Base-by-base conservation (phyloP, 371 early-diverging fungal species). In the Coemansia sp. region DNA sequence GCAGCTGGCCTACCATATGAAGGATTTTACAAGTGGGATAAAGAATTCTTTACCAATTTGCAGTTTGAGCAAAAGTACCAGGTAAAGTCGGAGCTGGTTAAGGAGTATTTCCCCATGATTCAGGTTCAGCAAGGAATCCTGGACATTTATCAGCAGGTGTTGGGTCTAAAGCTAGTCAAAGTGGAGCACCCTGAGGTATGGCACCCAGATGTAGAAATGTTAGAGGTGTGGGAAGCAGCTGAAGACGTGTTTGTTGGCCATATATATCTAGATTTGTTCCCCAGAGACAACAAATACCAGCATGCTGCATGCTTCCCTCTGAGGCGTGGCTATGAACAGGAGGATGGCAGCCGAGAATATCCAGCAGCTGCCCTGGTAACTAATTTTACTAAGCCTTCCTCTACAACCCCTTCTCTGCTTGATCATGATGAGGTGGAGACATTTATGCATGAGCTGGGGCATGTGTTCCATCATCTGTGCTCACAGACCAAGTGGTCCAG, bases 341-440 rank as follows among this genome's bases (percentile, higher is more conserved):
- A 51, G 33, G 30, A 35, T 7, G 41, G 41, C 41, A 51, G n/a
- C 4, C 14, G 11, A n/a, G 31, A 12, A 31, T 16, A 33, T 30
- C 52, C 16, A 51, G 14, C 14, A 20, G 16, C n/a, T 11, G 52
- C 52, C 11, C 31, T 51, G 34, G 34, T 35, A 33, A 34, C 34
- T 33, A 31, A 14, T n/a, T 14, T 51, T 6, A 5, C 11, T 10
- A 31, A 8, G 1, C 52, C 52, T 5, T 7, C 12, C 6, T 4
- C 52, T 12, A 12, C 31, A 4, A 5, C 3, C 2, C 52, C 52
- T n/a, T n/a, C 34, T 33, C 71, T 94, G 49, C 79, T 94, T 54
- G 88, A 87, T 70, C 94, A 94, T 72, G 81, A 82, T 58, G 93
- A 94, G 79, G 87, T 92, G 5, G 82, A 82, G 11, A 90, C 90